Percentiles rank a stretch among this genome's conserved stretches.
These are phyloP conservation scores for Paraleonurus japonicus DNA, from an alignment of 257 asterid species.

Conservation along the genomic window DNA sequence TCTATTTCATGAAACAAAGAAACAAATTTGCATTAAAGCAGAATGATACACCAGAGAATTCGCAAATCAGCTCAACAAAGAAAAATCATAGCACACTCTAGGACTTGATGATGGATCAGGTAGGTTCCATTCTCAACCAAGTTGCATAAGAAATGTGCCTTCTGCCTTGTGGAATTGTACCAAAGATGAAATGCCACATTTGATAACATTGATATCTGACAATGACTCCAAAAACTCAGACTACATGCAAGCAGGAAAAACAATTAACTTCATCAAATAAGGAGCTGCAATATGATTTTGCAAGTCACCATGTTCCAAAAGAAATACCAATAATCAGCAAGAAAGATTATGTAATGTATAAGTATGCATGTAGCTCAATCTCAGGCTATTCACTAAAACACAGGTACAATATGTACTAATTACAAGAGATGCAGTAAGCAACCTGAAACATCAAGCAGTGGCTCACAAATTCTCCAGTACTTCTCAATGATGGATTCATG, in stretches of 20 bases:
- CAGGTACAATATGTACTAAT: constrained; percentile 6
- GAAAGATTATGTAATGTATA: not conserved
- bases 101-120: not conserved
- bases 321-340: constrained; percentile 7
- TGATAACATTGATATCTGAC: not conserved
- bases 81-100: not conserved
- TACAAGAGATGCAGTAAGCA: constrained; percentile 23
- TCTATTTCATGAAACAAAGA: not conserved
- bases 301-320: not conserved
- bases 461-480: constrained; percentile 88
- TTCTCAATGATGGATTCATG: constrained; percentile 53
- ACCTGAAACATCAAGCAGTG: constrained; percentile 74
- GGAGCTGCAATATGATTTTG: not conserved
- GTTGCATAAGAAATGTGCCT: not conserved
- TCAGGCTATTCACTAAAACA: constrained; percentile 21
- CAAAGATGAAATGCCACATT: not conserved
- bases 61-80: not conserved
- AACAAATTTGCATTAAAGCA: not conserved
- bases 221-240: not conserved
- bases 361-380: constrained; percentile 9
- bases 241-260: not conserved
- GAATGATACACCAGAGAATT: not conserved
- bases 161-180: not conserved
- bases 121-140: not conserved
- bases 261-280: not conserved